These are phyloP conservation scores for Otatea glauca DNA, from an alignment of 176 grass and related monocot genomes.

Conservation along the genomic window DNA sequence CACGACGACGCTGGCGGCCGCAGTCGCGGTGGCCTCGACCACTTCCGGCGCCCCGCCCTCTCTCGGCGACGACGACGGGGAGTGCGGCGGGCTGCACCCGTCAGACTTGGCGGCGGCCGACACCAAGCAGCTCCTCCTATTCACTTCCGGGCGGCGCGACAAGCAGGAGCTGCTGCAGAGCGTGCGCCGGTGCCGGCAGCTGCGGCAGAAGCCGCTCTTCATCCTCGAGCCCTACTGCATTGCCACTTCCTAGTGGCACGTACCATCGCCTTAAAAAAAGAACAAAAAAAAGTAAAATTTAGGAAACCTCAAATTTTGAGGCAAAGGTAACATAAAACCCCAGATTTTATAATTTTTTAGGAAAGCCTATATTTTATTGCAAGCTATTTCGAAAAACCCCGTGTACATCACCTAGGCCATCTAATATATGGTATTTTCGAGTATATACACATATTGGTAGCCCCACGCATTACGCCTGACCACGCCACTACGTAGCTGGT, in stretches of 20 bases:
- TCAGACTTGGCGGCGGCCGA: conserved; percentile 20
- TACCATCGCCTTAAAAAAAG: neutral
- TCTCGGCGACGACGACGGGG: neutral
- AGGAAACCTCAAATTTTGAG: too few relatives aligned
- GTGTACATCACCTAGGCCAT: too few relatives aligned
- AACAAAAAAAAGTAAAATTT: too few relatives aligned
- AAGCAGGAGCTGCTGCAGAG: conserved; percentile 77
- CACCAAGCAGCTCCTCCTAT: conserved; percentile 60
- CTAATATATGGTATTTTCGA: too few relatives aligned
- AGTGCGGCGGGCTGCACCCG: conserved; percentile 23
- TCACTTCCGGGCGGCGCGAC: conserved; percentile 64
- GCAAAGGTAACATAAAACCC: too few relatives aligned
- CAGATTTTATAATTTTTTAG: too few relatives aligned
- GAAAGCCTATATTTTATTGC: too few relatives aligned
- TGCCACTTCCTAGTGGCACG: conserved; percentile 55
- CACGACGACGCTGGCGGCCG: conserved; percentile 73
- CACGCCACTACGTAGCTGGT: too few relatives aligned
- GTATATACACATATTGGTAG: too few relatives aligned
- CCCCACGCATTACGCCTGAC: too few relatives aligned
- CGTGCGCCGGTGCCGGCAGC: conserved; percentile 87
- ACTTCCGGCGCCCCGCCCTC: conserved; percentile 40
- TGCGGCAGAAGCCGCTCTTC: conserved; percentile 70
- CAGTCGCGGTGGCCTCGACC: conserved; percentile 59
- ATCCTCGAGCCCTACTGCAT: conserved; percentile 94
- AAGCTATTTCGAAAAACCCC: too few relatives aligned